Conservation (phyloP, 768 basidiomycete species). For the Pluteus cervinus region DNA sequence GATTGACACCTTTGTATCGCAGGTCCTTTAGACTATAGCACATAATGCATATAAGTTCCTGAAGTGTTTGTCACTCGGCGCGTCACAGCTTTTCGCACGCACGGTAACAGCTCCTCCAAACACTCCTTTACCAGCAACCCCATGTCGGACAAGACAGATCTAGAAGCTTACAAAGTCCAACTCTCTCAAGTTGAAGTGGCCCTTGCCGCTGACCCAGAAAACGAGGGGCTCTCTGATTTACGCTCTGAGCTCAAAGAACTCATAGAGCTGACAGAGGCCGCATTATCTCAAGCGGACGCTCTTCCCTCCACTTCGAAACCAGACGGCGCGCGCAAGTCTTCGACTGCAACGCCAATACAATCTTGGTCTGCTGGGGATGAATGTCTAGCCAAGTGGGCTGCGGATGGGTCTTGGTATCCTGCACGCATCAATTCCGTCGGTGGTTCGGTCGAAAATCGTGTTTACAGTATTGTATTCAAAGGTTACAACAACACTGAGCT, state of each 20-base stretch:
- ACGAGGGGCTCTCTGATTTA: constrained; percentile 65
- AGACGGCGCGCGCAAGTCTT: constrained; percentile 50
- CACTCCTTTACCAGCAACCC: constrained; percentile 4
- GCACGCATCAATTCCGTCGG: constrained; percentile 83
- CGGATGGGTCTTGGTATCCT: constrained; percentile 82
- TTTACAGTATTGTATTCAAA: constrained; percentile 88
- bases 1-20: too few species aligned
- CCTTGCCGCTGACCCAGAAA: constrained; percentile 68
- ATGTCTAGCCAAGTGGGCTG: constrained; percentile 80
- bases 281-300: constrained; percentile 61
- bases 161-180: constrained; percentile 87
- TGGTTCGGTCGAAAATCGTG: constrained; percentile 74
- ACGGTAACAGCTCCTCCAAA: constrained; percentile 1
- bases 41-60: constrained; percentile 21
- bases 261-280: constrained; percentile 71
- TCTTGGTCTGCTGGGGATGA: constrained; percentile 82
- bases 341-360: constrained; percentile 41
- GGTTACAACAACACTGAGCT: constrained; percentile 90
- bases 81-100: background rate
- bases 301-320: constrained; percentile 57
- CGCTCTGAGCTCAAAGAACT: constrained; percentile 78
- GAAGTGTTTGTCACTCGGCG: background rate
- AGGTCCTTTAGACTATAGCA: too few species aligned
- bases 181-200: constrained; percentile 84
- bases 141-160: constrained; percentile 68